Evolutionary conservation across 2,329 filamentous ascomycete species (phyloP).

Genomic region (Tolypocladium guangdongense): DNA sequence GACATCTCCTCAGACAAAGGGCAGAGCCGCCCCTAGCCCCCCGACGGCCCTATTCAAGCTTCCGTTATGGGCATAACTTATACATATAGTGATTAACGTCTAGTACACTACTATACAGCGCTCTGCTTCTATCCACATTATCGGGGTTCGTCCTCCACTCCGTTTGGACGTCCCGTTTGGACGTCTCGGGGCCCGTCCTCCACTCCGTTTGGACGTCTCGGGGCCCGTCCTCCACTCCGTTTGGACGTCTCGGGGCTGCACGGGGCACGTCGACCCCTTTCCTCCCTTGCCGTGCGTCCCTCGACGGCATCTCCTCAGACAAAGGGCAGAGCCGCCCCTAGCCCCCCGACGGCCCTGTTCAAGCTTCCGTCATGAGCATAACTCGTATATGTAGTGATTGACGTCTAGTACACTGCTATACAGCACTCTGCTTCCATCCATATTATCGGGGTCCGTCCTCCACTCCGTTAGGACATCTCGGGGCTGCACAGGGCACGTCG

Average conservation of each 20-base stretch:
- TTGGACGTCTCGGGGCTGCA: too few species aligned
- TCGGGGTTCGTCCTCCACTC: too few species aligned
- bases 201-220: too few species aligned
- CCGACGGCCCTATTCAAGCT: not conserved
- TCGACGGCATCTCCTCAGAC: not conserved
- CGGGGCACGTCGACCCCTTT: not conserved
- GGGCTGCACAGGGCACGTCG: not conserved
- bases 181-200: too few species aligned
- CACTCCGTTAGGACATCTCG: too few species aligned
- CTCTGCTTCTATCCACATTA: not conserved
- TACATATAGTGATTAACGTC: too few species aligned
- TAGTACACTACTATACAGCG: not conserved
- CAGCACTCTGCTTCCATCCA: not conserved
- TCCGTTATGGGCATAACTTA: not conserved
- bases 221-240: too few species aligned
- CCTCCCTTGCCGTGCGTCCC: not conserved
- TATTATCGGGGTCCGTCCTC: too few species aligned
- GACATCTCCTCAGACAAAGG: too few species aligned
- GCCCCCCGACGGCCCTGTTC: not conserved
- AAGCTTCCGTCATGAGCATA: not conserved
- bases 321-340: too few species aligned
- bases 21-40: not conserved
- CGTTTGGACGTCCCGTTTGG: too few species aligned
- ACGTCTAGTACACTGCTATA: not conserved
- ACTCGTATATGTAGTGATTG: not conserved